phyloP scores from a whole-genome alignment of 1,139 yeast genomes.

The Scheffersomyces lignicola region DNA sequence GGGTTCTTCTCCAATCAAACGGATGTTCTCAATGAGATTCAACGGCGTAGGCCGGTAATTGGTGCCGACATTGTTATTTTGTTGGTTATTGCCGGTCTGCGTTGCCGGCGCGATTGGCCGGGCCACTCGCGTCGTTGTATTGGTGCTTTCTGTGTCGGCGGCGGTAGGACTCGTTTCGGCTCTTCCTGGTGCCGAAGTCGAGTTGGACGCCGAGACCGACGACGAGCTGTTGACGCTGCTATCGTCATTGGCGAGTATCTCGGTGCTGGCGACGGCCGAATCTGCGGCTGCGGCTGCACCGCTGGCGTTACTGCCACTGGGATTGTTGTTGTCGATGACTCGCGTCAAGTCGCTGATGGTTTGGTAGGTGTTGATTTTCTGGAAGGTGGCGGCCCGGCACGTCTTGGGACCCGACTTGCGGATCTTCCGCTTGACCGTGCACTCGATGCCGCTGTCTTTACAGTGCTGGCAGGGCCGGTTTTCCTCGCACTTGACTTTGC shows the following conservation, averaged over 20 bases:
- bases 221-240: background rate
- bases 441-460: slow-evolving; percentile 32
- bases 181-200: slow-evolving; percentile 2
- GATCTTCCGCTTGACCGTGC: slow-evolving; percentile 39
- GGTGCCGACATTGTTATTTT: slow-evolving; percentile 2
- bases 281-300: background rate
- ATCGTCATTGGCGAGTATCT: background rate
- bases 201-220: slow-evolving; percentile 1
- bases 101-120: slow-evolving; percentile 16
- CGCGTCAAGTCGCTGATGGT: slow-evolving; percentile 30
- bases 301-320: background rate
- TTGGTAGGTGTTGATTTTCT: slow-evolving; percentile 34
- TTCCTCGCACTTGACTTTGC: slow-evolving; percentile 44
- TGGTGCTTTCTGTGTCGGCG: slow-evolving; percentile 2
- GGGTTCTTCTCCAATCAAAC: slow-evolving; percentile 23
- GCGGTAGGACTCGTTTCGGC: background rate
- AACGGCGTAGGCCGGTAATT: slow-evolving; percentile 15
- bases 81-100: slow-evolving; percentile 8
- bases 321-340: slow-evolving; percentile 10
- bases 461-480: slow-evolving; percentile 43
- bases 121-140: slow-evolving; percentile 14
- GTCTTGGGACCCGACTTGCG: slow-evolving; percentile 48
- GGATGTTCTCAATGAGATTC: slow-evolving; percentile 22
- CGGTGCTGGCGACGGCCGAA: background rate
- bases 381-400: slow-evolving; percentile 1